A percentile compares a stretch with the other conserved stretches of the same genome.
Evolutionary conservation across 495 filamentous ascomycete genomes (phyloP).

Genomic region (Pyrenula aspistea): DNA sequence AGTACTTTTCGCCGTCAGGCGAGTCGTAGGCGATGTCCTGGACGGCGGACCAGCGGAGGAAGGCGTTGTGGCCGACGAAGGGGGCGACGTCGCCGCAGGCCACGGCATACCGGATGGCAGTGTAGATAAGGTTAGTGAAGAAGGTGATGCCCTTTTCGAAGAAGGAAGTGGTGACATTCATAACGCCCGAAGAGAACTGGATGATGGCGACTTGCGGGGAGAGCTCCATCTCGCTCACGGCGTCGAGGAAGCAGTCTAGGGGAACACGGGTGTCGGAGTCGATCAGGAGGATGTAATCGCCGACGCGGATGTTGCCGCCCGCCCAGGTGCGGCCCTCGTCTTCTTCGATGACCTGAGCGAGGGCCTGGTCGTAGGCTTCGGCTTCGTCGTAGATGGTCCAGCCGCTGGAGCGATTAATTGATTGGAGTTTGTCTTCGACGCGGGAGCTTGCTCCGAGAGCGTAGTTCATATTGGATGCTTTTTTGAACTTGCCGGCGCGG

Average conservation of each 20-base stretch:
- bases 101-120: constrained; percentile 64
- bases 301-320: constrained; percentile 67
- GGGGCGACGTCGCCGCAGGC: constrained; percentile 75
- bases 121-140: constrained; percentile 78
- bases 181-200: constrained; percentile 71
- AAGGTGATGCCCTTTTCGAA: constrained; percentile 72
- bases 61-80: constrained; percentile 60
- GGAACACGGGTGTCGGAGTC: constrained; percentile 70
- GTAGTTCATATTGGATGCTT: constrained; percentile 67
- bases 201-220: constrained; percentile 72
- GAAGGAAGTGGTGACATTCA: constrained; percentile 65
- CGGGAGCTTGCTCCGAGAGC: constrained; percentile 43
- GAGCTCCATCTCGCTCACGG: constrained; percentile 68
- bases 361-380: constrained; percentile 32
- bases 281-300: constrained; percentile 66
- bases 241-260: constrained; percentile 62
- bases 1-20: constrained; percentile 67
- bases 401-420: constrained; percentile 21
- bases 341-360: constrained; percentile 40
- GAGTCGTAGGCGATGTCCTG: constrained; percentile 62
- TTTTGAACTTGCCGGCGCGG: constrained; percentile 60
- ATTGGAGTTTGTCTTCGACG: constrained; percentile 44
- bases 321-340: constrained; percentile 65
- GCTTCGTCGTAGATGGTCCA: constrained; percentile 43
- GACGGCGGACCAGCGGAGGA: constrained; percentile 68